phyloP scores from a whole-genome alignment of 2,329 filamentous ascomycete genomes.

The Colletotrichum nymphaeae region DNA sequence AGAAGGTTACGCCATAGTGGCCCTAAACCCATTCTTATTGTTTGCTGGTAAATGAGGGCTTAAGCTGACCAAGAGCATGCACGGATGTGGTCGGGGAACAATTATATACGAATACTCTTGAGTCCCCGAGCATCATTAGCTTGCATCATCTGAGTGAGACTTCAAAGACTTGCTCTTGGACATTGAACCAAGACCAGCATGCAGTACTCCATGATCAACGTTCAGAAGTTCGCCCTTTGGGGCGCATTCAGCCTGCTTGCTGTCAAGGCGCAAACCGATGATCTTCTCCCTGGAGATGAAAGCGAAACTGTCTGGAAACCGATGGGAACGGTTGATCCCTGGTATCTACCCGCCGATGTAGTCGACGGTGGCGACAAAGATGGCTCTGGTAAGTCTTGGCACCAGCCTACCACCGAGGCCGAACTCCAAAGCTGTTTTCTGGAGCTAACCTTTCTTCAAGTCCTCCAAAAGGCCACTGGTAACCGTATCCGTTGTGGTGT shows the following conservation, averaged over 20 bases:
- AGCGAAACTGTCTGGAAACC: neutral
- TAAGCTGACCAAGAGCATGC: neutral
- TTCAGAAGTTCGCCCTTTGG: neutral
- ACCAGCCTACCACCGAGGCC: neutral
- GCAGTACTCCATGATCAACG: neutral
- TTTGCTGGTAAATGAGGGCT: neutral
- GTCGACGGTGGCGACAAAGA: neutral
- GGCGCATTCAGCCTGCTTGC: neutral
- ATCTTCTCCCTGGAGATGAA: neutral
- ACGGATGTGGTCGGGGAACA: neutral
- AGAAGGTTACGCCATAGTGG: neutral
- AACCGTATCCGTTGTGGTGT: conserved; percentile 5
- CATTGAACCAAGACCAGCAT: neutral
- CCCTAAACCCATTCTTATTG: neutral
- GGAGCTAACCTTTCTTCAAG: neutral
- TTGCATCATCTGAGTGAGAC: neutral
- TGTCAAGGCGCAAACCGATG: neutral
- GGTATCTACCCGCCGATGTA: neutral
- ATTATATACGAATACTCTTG: neutral
- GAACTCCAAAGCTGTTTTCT: too few relatives aligned
- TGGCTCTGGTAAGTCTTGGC: neutral
- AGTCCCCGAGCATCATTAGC: too few relatives aligned
- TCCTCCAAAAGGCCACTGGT: neutral
- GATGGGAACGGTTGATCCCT: neutral
- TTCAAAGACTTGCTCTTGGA: neutral